Conservation (phyloP, 2,329 filamentous ascomycete genomes). For the Tolypocladium album region DNA sequence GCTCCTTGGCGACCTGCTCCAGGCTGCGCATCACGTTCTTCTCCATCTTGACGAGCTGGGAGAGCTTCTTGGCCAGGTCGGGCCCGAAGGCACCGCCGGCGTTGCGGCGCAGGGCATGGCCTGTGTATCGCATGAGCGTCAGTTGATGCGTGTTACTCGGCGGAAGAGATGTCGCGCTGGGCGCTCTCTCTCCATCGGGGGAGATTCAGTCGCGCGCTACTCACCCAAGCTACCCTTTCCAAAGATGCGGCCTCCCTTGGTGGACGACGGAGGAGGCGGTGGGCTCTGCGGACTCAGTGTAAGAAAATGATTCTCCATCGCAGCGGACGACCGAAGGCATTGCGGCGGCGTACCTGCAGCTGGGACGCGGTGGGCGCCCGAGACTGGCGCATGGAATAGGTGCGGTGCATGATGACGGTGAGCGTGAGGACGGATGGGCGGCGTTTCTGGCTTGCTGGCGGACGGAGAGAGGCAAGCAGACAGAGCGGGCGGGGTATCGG, state of each 20-base stretch:
- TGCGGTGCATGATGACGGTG: slow-evolving; percentile 72
- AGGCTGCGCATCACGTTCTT: slow-evolving; percentile 99
- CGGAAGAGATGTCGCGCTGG: background rate
- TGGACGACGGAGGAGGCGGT: slow-evolving; percentile 81
- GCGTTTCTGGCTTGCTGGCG: background rate
- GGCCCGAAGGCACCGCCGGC: slow-evolving; percentile 68
- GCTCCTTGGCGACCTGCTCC: slow-evolving; percentile 87
- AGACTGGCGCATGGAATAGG: slow-evolving; percentile 97
- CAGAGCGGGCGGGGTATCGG: slow-evolving; percentile 1
- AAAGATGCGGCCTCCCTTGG: slow-evolving; percentile 84
- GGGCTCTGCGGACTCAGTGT: slow-evolving; percentile 58
- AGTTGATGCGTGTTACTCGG: background rate
- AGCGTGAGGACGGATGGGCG: background rate
- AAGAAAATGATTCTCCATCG: background rate
- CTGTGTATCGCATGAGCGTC: slow-evolving; percentile 19
- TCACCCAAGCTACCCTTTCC: slow-evolving; percentile 76
- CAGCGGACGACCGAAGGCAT: background rate
- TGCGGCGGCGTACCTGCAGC: slow-evolving; percentile 37
- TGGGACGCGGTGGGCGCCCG: slow-evolving; percentile 88
- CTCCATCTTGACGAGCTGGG: slow-evolving; percentile 98
- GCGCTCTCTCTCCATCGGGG: background rate
- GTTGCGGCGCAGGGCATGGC: slow-evolving; percentile 61
- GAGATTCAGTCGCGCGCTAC: slow-evolving; percentile 21
- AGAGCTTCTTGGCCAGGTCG: slow-evolving; percentile 94
- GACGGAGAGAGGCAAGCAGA: background rate